Evolutionary conservation across 2,329 filamentous ascomycete species (phyloP).

Genomic region (Colletotrichum acutatum): DNA sequence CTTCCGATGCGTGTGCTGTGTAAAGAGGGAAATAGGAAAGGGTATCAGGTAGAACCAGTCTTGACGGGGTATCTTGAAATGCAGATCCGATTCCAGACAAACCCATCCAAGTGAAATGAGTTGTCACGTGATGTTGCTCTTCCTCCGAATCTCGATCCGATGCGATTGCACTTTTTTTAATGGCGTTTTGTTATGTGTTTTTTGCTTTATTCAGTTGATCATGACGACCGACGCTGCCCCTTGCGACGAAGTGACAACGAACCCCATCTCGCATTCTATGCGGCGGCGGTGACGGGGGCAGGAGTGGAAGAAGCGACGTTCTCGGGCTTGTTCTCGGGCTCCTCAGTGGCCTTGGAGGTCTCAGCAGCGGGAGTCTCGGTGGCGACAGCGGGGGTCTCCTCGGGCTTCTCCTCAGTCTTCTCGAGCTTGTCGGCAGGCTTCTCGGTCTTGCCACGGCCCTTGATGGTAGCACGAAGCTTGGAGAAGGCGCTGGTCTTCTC

Average conservation of each 20-base stretch:
- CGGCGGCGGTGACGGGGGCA: slow-evolving; percentile 59
- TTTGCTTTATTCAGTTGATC: slow-evolving; percentile 15
- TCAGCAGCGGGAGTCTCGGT: slow-evolving; percentile 41
- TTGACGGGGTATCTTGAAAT: slow-evolving; percentile 69
- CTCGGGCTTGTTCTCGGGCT: slow-evolving; percentile 55
- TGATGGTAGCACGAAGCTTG: slow-evolving; percentile 69
- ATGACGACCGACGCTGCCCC: slow-evolving; percentile 16
- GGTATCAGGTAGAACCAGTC: slow-evolving; percentile 54
- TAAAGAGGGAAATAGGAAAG: slow-evolving; percentile 40
- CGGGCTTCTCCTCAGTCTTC: slow-evolving; percentile 37
- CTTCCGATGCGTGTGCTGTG: slow-evolving; percentile 38
- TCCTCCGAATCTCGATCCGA: slow-evolving; percentile 32
- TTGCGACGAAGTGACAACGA: slow-evolving; percentile 11
- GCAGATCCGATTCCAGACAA: slow-evolving; percentile 64
- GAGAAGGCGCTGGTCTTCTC: slow-evolving; percentile 67
- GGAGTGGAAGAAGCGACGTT: slow-evolving; percentile 54
- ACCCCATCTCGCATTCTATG: slow-evolving; percentile 50
- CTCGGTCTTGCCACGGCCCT: slow-evolving; percentile 55
- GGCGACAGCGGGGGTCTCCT: slow-evolving; percentile 43
- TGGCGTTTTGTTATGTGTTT: not conserved
- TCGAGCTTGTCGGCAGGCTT: slow-evolving; percentile 48
- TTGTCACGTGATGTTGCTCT: slow-evolving; percentile 34
- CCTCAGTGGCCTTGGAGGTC: slow-evolving; percentile 46
- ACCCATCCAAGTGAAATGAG: slow-evolving; percentile 36
- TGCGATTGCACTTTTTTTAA: slow-evolving; percentile 28